Base-by-base conservation (phyloP, 2,329 filamentous ascomycete genomes). In the Neopestalotiopsis sp. region DNA sequence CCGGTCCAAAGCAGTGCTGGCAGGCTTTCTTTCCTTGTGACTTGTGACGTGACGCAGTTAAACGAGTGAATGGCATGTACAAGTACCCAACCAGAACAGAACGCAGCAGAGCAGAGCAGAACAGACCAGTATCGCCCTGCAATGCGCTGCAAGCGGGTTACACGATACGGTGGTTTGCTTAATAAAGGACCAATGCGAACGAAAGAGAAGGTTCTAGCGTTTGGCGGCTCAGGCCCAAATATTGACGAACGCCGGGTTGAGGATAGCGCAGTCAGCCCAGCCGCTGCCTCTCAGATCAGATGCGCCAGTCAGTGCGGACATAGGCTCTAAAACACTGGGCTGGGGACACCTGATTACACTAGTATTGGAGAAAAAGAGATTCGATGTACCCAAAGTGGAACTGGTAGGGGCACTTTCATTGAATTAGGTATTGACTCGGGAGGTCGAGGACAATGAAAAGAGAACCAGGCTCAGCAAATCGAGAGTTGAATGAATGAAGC, bases 201-300 rank as follows among this genome's bases (percentile, higher is more conserved):
- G 49, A 66, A 28, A 20, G 10, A 40, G 63, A 66, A 66, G 42
- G 63, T 66, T 66, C 63, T 66, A 49, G 63, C 42, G 42, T 66
- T 45, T 66, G 30, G 63, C 42, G 42, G 59, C 45, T 59, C 10
- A 28, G 13, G 28, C n/a, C 34, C n/a, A 40, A 57, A 66, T 38
- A 38, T 28, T 38, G 49, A 38, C 53, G 45, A 57, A n/a, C 30
- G 49, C 49, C 28, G 63, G 28, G 34, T 66, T 49, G 59, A 62
- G 59, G 34, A 34, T 62, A 62, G 59, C 59, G 59, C 30, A 62
- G 40, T 62, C 34, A 38, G 34, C 34, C 34, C 34, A 38, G 34
- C 34, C 34, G 34, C 34, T 38, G 34, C 34, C 34, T 38, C 10
- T 38, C 34, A 38, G 34, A 38, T 38, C 45, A 17, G 45, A 53